Conservation (phyloP, 768 basidiomycete species). For the Melanogaster broomeanus region DNA sequence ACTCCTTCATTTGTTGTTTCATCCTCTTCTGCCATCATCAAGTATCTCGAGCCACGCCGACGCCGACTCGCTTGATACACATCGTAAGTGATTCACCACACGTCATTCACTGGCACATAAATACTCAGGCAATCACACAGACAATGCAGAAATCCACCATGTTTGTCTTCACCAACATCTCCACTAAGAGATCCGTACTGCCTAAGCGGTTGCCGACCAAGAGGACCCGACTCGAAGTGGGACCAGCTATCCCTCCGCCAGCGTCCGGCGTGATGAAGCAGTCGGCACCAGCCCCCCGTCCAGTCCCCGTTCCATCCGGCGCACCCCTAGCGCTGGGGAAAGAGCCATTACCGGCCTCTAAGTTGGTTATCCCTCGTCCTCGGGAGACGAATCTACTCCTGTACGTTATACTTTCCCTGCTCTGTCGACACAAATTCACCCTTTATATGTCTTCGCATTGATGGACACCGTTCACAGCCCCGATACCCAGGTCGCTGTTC, state of each 20-base stretch:
- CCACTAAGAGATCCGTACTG: constrained; percentile 1
- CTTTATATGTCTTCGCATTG: no score
- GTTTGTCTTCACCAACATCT: constrained; percentile 10
- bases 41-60: background rate
- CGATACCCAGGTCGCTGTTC: background rate
- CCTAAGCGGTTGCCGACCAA: background rate
- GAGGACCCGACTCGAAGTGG: background rate
- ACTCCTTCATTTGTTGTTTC: background rate
- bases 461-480: background rate
- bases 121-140: background rate
- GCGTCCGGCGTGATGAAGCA: background rate
- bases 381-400: no score
- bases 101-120: background rate
- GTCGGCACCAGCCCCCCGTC: background rate
- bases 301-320: background rate
- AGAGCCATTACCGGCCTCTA: background rate
- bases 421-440: no score
- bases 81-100: background rate
- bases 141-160: background rate
- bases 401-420: no score
- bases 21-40: background rate
- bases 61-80: background rate
- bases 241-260: background rate
- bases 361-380: background rate
- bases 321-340: background rate